Base-by-base conservation (phyloP, 2,329 filamentous ascomycete species). In the Alternaria novae-zelandiae region DNA sequence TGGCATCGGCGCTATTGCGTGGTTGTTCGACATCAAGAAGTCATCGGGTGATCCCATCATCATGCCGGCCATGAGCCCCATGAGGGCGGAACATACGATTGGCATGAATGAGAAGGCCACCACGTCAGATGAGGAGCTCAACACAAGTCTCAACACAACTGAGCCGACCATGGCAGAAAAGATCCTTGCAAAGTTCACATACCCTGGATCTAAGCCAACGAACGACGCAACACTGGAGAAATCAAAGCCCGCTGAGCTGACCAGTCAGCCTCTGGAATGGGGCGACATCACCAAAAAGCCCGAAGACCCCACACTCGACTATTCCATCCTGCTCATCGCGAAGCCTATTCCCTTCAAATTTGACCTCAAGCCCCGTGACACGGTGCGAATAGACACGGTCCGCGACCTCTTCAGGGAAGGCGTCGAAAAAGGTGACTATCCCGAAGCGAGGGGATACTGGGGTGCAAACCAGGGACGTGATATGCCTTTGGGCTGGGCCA, bases 331-430 rank as follows among this genome's bases (percentile, higher is more conserved):
- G 11, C 76, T 84, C 30, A 84, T 83, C 49, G 82, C 82, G 2
- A 83, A 84, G 61, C 82, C 82, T 2, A 67, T 80, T 15, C 82
- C 82, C 0, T 84, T 84, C 74, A 75, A 78, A 44, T 83, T 84
- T 65, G 59, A 77, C 11, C 72, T 84, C 23, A 71, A 59, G 47
- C 75, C 82, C 5, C 77, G 82, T 4, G 65, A 74, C 54, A 54
- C 67, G 15, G 64, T 65, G 5, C 76, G 81, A 8, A 79, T 75
- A 2, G 70, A 70, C 8, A 70, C 72, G 21, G 74, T 81, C 1
- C 70, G 76, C 12, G 58, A 67, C n/a, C 57, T 80, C 43, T 84
- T 79, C 67, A 64, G 70, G 13, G 72, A 81, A 45, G 73, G 77
- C n/a, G 67, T 73, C 26, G 73, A 75, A 30, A 71, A 79, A 8